These are phyloP conservation scores for Solanum paucissectum DNA, from an alignment of 257 asterid genomes.

Conservation along the genomic window DNA sequence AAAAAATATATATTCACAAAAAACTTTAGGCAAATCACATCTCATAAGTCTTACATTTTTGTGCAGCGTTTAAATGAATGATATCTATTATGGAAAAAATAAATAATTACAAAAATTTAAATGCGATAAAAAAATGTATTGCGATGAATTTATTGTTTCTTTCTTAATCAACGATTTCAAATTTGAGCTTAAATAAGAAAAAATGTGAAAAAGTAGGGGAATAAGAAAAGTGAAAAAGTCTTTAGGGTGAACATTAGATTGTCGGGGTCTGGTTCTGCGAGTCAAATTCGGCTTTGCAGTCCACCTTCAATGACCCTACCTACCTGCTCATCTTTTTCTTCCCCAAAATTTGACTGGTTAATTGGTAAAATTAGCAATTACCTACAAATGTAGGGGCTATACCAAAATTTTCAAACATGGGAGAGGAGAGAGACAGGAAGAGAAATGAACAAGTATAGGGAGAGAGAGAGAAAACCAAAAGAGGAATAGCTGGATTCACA, in stretches of 20 bases:
- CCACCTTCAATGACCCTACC: not conserved
- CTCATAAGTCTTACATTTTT: not conserved
- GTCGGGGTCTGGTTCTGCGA: not conserved
- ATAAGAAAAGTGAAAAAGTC: not conserved
- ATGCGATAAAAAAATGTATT: no score
- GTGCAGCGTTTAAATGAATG: no score
- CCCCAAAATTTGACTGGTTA: not conserved
- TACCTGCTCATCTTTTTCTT: not conserved
- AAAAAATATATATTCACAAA: not conserved
- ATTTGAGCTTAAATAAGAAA: not conserved
- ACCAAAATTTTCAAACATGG: not conserved
- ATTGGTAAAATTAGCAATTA: not conserved
- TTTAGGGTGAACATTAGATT: not conserved
- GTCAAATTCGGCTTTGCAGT: not conserved
- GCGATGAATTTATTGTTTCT: accelerated
- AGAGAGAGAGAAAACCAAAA: not conserved
- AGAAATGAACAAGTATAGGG: not conserved
- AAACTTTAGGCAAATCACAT: not conserved
- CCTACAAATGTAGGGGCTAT: not conserved
- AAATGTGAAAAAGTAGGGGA: not conserved
- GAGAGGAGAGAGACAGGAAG: not conserved
- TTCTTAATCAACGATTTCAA: no score
- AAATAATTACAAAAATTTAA: no score
- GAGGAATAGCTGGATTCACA: slow-evolving; percentile 53
- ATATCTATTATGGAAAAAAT: no score